These are phyloP conservation scores for Ormosia emarginata DNA, from an alignment of 306 rosid species.

Conservation along the genomic window DNA sequence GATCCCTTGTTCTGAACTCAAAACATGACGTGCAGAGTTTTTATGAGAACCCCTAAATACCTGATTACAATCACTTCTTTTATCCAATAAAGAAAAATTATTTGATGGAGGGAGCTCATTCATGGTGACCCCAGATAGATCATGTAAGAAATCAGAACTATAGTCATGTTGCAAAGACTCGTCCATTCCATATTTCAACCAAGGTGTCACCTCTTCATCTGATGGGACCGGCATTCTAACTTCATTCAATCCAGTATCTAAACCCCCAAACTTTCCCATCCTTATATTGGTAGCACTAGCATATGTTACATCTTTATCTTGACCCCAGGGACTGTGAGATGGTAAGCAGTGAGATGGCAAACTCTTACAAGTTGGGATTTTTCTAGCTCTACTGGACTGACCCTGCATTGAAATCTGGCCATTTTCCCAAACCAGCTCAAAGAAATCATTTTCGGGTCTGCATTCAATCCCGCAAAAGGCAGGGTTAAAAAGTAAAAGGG, in stretches of 20 bases:
- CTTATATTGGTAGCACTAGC: slow-evolving; percentile 34
- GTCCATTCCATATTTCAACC: slow-evolving; percentile 64
- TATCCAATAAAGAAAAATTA: slow-evolving; percentile 38
- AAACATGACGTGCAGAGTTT: slow-evolving; percentile 31
- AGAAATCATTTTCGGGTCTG: slow-evolving; percentile 63
- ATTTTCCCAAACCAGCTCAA: slow-evolving; percentile 77
- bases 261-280: slow-evolving; percentile 46
- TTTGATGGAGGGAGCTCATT: slow-evolving; percentile 35
- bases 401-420: slow-evolving; percentile 71
- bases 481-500: neutral
- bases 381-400: slow-evolving; percentile 58
- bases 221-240: slow-evolving; percentile 48
- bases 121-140: slow-evolving; percentile 53
- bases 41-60: slow-evolving; percentile 32
- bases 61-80: slow-evolving; percentile 37
- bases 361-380: slow-evolving; percentile 34
- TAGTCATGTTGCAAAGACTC: slow-evolving; percentile 56
- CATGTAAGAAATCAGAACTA: slow-evolving; percentile 55
- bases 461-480: slow-evolving; percentile 34
- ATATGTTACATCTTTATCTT: slow-evolving; percentile 44
- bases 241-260: slow-evolving; percentile 45
- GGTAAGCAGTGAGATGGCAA: slow-evolving; percentile 46
- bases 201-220: slow-evolving; percentile 61
- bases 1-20: slow-evolving; percentile 38
- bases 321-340: slow-evolving; percentile 37